Conservation (phyloP, 2,329 filamentous ascomycete genomes). For the Allantophomopsis cytisporea region DNA sequence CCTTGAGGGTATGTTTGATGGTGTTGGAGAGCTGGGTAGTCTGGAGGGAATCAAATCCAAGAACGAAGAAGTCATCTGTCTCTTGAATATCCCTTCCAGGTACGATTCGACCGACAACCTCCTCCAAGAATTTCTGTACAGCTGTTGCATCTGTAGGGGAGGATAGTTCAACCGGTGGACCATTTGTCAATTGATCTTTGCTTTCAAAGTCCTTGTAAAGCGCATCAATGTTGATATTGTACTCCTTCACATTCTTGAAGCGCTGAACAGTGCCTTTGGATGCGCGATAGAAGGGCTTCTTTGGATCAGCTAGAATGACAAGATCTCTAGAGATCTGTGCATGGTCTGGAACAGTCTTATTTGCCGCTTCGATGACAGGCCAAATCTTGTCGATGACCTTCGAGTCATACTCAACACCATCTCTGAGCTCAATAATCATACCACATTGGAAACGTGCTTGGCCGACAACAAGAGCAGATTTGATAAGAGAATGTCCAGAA, state of each 20-base stretch:
- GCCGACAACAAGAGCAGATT: slow-evolving; percentile 18
- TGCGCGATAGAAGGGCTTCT: slow-evolving; percentile 18
- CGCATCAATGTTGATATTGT: slow-evolving; percentile 14
- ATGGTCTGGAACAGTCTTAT: slow-evolving; percentile 13
- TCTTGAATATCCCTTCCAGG: neutral
- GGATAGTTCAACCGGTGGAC: neutral
- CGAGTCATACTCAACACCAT: neutral
- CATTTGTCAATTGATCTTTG: neutral
- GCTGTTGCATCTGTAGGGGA: neutral
- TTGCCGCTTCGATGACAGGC: slow-evolving; percentile 16
- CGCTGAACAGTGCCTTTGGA: slow-evolving; percentile 22
- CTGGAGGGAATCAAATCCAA: slow-evolving; percentile 11
- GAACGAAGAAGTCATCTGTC: slow-evolving; percentile 9
- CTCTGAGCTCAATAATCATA: neutral
- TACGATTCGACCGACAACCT: neutral
- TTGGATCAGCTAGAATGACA: slow-evolving; percentile 14
- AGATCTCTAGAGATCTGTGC: slow-evolving; percentile 11
- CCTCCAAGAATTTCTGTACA: slow-evolving; percentile 1
- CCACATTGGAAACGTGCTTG: slow-evolving; percentile 6
- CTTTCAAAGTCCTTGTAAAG: slow-evolving; percentile 14
- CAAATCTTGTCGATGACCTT: slow-evolving; percentile 12
- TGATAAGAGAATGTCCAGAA: slow-evolving; percentile 17
- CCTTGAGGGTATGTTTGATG: neutral
- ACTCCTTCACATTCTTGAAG: slow-evolving; percentile 12
- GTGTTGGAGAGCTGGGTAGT: neutral